Evolutionary conservation across 2,329 filamentous ascomycete genomes (phyloP), one percentile per base, ranked within the genome.

Genomic region (Aspergillus spinulosporus): DNA sequence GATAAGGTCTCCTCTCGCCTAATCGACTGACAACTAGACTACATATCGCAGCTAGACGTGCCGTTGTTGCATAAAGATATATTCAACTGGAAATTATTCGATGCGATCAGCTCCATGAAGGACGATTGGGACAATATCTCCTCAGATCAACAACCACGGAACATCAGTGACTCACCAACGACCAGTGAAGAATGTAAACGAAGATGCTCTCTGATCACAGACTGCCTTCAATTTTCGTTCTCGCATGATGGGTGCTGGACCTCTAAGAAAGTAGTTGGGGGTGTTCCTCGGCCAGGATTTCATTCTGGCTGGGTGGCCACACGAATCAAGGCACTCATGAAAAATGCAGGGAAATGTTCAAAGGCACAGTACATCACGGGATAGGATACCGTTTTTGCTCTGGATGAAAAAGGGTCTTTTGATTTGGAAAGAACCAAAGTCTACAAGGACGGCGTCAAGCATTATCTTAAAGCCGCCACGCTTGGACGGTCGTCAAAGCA

Each of bases 211-310:
- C 54, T 59, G 40, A 64, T 67, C 12, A 36, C 51, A 1, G 62
- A 64, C 8, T 70, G 66, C 43, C 55, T 70, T 31, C 67, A 69
- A 44, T 69, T 64, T 29, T 64, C 64, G 1, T 68, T 61, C 34
- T 59, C 62, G 8, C 52, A 62, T n/a, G 46, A 42, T 1, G 53
- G 62, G 12, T 62, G 37, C 50, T 52, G 29, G 21, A 58, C n/a
- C 59, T 64, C 62, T 59, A 63, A 26, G 51, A 66, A 40, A 52
- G 63, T 63, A 62, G 34, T 62, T 46, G 7, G 66, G 59, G 29
- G 56, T 56, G 11, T 48, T 53, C 8, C 59, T 51, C 31, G 62
- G 57, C 37, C 29, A 3, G 62, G 59, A 3, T 61, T 61, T 0
- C 57, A 61, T 9, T 68, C 65, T 12, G 67, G 67, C 7, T 69